A percentile compares a stretch with the other conserved stretches of the same genome.
These are phyloP conservation scores for Lunasporangiospora selenospora DNA, from an alignment of 192 early-diverging fungal species.

Conservation along the genomic window DNA sequence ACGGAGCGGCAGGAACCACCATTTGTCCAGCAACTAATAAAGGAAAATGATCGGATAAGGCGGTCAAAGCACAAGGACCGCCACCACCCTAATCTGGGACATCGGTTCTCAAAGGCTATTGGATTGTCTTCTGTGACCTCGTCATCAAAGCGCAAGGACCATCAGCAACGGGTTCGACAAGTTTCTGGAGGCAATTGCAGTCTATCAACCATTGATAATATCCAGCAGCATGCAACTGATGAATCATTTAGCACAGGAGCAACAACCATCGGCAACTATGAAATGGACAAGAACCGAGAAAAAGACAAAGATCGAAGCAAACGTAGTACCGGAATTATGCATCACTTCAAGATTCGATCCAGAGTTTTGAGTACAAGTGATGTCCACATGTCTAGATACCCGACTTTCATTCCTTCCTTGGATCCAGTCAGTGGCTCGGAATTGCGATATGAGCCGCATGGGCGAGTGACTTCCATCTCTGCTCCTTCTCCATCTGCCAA, in stretches of 20 bases:
- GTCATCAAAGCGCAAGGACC: neutral
- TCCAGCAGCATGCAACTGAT: neutral
- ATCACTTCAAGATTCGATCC: constrained; percentile 12
- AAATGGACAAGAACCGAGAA: constrained; percentile 8
- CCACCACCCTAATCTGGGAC: constrained; percentile 15
- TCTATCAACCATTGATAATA: neutral
- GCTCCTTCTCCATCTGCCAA: neutral
- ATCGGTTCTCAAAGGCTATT: constrained; percentile 22
- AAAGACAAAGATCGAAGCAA: constrained; percentile 11
- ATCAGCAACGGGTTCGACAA: neutral
- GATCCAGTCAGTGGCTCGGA: too few species aligned
- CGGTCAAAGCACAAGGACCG: constrained; percentile 7
- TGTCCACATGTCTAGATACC: neutral
- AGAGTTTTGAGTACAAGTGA: constrained; percentile 9
- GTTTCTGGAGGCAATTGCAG: constrained; percentile 12
- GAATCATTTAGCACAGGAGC: neutral
- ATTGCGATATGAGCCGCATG: neutral
- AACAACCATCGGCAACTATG: too few species aligned
- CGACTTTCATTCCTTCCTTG: neutral
- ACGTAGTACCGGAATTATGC: constrained; percentile 16
- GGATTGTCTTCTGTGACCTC: constrained; percentile 14
- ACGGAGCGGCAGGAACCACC: neutral
- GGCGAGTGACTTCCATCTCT: neutral
- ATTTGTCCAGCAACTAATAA: neutral
- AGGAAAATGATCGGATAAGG: neutral